Conservation (phyloP, 2,329 filamentous ascomycete species). For the Colletotrichum scovillei region DNA sequence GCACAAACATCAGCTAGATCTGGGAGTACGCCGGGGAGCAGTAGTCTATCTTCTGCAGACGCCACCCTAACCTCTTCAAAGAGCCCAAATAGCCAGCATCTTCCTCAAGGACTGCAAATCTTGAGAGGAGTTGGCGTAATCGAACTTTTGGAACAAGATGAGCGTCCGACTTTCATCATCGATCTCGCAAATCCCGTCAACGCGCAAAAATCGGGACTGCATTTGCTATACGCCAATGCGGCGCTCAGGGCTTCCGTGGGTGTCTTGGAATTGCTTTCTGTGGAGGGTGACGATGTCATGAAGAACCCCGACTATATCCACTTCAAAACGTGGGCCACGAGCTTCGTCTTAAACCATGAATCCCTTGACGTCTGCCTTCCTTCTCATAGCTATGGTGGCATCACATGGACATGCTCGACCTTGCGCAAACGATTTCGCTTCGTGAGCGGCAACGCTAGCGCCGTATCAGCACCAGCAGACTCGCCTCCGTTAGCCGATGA, state of each 20-base stretch:
- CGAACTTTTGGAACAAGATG: slow-evolving; percentile 81
- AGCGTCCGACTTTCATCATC: slow-evolving; percentile 80
- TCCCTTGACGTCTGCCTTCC: slow-evolving; percentile 63
- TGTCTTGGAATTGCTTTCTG: slow-evolving; percentile 67
- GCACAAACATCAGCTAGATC: slow-evolving; percentile 57
- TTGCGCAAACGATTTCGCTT: slow-evolving; percentile 76
- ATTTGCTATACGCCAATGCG: slow-evolving; percentile 76
- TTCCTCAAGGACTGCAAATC: slow-evolving; percentile 62
- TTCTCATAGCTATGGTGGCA: slow-evolving; percentile 70
- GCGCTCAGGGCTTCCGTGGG: slow-evolving; percentile 69
- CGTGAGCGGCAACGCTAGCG: slow-evolving; percentile 66
- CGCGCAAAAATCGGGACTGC: slow-evolving; percentile 63
- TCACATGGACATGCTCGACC: slow-evolving; percentile 78
- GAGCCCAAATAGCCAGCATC: slow-evolving; percentile 63
- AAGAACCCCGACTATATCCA: slow-evolving; percentile 63
- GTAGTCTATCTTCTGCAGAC: slow-evolving; percentile 60
- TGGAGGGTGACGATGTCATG: slow-evolving; percentile 56
- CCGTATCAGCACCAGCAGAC: slow-evolving; percentile 47
- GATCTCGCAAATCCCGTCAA: slow-evolving; percentile 72
- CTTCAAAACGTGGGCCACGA: slow-evolving; percentile 78
- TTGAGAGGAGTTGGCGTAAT: slow-evolving; percentile 74
- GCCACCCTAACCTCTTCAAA: slow-evolving; percentile 40
- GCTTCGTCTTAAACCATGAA: slow-evolving; percentile 63
- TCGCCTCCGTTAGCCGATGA: slow-evolving; percentile 54
- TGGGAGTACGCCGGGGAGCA: slow-evolving; percentile 63